Evolutionary conservation across 2,329 filamentous ascomycete genomes (phyloP).

Genomic region (Nemania sp.): DNA sequence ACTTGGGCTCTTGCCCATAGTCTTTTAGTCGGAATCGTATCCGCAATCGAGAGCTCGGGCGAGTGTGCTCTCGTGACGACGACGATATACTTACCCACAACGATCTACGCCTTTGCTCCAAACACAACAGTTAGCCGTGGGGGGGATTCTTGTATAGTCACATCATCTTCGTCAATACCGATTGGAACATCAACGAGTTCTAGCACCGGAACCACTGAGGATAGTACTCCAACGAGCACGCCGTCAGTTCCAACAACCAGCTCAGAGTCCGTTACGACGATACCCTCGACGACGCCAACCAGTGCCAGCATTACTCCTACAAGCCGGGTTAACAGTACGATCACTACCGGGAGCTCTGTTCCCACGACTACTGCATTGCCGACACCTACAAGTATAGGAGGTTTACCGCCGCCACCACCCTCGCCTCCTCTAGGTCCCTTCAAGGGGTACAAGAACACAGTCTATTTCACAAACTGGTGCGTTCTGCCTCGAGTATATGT

Average conservation of each 20-base stretch:
- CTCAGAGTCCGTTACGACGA: constrained; percentile 11
- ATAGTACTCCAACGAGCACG: constrained; percentile 18
- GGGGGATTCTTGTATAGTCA: constrained; percentile 25
- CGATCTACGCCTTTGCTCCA: constrained; percentile 43
- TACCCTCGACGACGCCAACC: constrained; percentile 24
- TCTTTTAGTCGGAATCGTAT: constrained; percentile 38
- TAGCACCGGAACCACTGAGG: constrained; percentile 24
- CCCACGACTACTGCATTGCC: constrained; percentile 34
- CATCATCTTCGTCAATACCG: constrained; percentile 23
- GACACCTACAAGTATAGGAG: constrained; percentile 37
- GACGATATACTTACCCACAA: constrained; percentile 47
- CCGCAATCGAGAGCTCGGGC: constrained; percentile 36
- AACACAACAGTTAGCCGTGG: constrained; percentile 30
- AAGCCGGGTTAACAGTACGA: constrained; percentile 18
- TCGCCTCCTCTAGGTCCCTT: constrained; percentile 43
- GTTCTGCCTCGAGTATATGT: constrained; percentile 29
- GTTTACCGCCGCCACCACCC: constrained; percentile 33
- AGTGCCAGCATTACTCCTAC: constrained; percentile 31
- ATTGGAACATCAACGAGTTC: constrained; percentile 30
- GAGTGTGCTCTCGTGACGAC: constrained; percentile 44
- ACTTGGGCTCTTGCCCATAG: constrained; percentile 42
- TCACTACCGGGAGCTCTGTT: constrained; percentile 31
- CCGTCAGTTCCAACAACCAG: constrained; percentile 28
- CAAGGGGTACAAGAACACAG: constrained; percentile 54
- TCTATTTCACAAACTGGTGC: constrained; percentile 69